phyloP scores from a whole-genome alignment of 192 early-diverging fungal genomes.

The Coemansia sp. region DNA sequence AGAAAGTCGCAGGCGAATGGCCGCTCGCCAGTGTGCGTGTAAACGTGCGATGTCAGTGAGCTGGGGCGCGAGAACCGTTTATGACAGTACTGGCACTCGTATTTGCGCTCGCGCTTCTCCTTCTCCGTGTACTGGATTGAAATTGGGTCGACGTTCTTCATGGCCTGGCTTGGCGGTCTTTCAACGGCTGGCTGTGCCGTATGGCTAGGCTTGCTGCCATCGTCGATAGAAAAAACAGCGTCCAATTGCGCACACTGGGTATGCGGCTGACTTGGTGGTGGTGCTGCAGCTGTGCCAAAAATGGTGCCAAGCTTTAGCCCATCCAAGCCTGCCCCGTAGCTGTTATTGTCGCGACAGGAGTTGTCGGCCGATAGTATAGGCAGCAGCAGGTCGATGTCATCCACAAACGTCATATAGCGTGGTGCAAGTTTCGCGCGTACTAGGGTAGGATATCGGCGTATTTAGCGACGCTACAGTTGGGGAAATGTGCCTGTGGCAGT shows the following conservation, averaged over 20 bases:
- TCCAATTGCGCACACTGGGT: not conserved
- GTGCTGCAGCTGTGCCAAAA: not conserved
- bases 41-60: conserved; percentile 59
- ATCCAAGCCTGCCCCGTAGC: not conserved
- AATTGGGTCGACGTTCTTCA: conserved; percentile 2
- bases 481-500: not conserved
- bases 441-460: not conserved
- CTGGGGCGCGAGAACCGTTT: conserved; percentile 61
- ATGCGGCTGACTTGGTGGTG: not conserved
- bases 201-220: not conserved
- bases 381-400: conserved; percentile 10
- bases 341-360: not conserved
- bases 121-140: conserved; percentile 42
- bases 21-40: conserved; percentile 63
- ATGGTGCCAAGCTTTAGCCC: not conserved
- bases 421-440: not conserved
- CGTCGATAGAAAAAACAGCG: not conserved
- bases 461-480: not conserved
- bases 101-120: conserved; percentile 53
- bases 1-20: conserved; percentile 57
- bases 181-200: not conserved
- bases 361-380: not conserved
- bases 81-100: conserved; percentile 58
- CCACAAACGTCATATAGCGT: conserved; percentile 1
- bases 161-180: not conserved